Evolutionary conservation across 1,139 yeast genomes (phyloP), one percentile per base, ranked within the genome.

Genomic region (Pichia sp.): DNA sequence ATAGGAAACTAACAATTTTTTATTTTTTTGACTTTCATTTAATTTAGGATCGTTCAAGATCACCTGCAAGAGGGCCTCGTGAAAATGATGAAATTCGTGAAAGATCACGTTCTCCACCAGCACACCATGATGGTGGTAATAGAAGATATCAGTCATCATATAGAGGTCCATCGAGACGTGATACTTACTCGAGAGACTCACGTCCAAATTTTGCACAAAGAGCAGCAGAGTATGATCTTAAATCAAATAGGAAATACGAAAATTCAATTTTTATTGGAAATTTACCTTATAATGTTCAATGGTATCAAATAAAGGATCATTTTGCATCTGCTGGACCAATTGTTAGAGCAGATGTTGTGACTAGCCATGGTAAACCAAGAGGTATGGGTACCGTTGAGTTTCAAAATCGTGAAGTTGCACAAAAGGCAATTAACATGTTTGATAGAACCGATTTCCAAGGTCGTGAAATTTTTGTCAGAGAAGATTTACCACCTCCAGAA

Each of bases 321-420:
- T 86, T 86, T 65, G 70, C 73, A 19, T 71, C 69, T 44, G 83
- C 84, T 44, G 96, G 95, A 57, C 79, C 77, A 39, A 88, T 93
- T 48, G 77, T 85, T 22, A 80, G 89, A 60, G 96, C 97, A 2
- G 97, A 91, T 67, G 85, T 93, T 52, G 86, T 91, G 53, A 83
- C 85, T n/a, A 77, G 80, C 53, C 79, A 85, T 60, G 95, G 96
- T 52, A 87, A 88, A 63, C 85, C 91, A 68, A 75, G 95, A 72
- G 91, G 99, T 58, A 86, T 84, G 93, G 95, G 91, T 49, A 88
- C 96, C 22, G 97, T 93, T 42, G 98, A 93, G 68, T 93, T 86
- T 64, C 74, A 82, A 16, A 74, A 75, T 50, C 74, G 77, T 53
- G 84, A 79, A 27, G 88, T 83, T 54, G 98, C 91, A 3, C 78